Evolutionary conservation across 108 stramenopile genomes (phyloP), one percentile per base, ranked within the genome.

Genomic region (Epithemia pelagica): DNA sequence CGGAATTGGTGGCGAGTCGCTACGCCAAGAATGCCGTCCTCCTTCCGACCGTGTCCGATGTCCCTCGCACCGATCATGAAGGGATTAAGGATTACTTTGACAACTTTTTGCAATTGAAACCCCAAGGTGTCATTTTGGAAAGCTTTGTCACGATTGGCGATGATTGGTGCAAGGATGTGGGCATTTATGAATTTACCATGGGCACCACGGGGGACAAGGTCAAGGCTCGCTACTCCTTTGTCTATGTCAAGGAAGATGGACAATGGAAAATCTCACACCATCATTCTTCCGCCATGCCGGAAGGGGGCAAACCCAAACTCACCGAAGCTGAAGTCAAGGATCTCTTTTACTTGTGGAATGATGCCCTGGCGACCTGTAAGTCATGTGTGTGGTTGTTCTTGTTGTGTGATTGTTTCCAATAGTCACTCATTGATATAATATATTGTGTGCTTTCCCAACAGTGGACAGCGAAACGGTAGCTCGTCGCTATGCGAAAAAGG

Each of bases 271-370:
- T 80, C 52, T 57, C 64, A 15, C 79, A 80, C 63, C 79, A 80
- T 58, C 79, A 80, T 63, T 80, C 79, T 28, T 59, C 31, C 28
- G 55, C 28, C 28, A 72, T 72, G 71, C 71, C 71, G 8, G 71
- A 72, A n/a, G n/a, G n/a, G n/a, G n/a, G n/a, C n/a, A 23, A 26
- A 26, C 55, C 26, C 15, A 15, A 26, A 3, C 2, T 8, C 26
- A n/a, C n/a, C n/a, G n/a, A n/a, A n/a, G n/a, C n/a, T n/a, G n/a
- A 87, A 70, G 81, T 87, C 23, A 74, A 81, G 24, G 76, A 76
- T 32, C 67, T 86, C 20, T 86, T 86, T 55, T 69, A 65, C 52
- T 65, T 86, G 2, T 86, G 85, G 85, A 86, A 84, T 57, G 55
- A 79, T 37, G 81, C 86, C 1, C 67, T 87, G 53, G 77, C 79